phyloP scores from a whole-genome alignment of 148 eudicot species.

The Rhododendron williamsianum region DNA sequence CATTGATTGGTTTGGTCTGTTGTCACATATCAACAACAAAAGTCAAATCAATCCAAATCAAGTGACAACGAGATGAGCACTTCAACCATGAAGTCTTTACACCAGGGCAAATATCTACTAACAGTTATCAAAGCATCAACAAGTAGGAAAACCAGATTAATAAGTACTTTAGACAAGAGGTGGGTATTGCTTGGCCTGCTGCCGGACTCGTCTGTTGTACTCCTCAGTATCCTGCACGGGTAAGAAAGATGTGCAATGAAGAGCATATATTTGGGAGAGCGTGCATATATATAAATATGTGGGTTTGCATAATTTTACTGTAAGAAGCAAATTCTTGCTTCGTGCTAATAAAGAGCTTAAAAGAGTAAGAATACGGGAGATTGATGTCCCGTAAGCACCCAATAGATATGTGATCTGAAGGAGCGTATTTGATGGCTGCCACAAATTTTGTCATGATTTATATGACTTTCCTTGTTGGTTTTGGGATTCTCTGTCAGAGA shows the following conservation, averaged over 20 bases:
- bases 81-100: not conserved
- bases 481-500: not conserved
- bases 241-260: not conserved
- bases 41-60: not conserved
- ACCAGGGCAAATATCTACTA: not conserved
- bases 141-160: not conserved
- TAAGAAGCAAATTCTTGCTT: not conserved
- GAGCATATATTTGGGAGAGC: not conserved
- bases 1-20: not conserved
- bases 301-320: not conserved
- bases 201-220: constrained; percentile 54
- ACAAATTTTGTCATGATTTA: not conserved
- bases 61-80: not conserved
- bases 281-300: not conserved
- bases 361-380: not conserved
- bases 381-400: not conserved
- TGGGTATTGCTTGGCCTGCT: constrained; percentile 45
- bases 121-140: not conserved
- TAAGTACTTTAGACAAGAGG: constrained; percentile 18
- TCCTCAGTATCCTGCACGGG: constrained; percentile 65
- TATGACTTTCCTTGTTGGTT: not conserved
- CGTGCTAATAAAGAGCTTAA: not conserved
- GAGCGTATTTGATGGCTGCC: not conserved
- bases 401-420: not conserved
- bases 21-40: not conserved